A percentile compares a stretch with the other conserved stretches of the same genome.
phyloP scores from a whole-genome alignment of 2,329 filamentous ascomycete species.

The Zalaria obscura region DNA sequence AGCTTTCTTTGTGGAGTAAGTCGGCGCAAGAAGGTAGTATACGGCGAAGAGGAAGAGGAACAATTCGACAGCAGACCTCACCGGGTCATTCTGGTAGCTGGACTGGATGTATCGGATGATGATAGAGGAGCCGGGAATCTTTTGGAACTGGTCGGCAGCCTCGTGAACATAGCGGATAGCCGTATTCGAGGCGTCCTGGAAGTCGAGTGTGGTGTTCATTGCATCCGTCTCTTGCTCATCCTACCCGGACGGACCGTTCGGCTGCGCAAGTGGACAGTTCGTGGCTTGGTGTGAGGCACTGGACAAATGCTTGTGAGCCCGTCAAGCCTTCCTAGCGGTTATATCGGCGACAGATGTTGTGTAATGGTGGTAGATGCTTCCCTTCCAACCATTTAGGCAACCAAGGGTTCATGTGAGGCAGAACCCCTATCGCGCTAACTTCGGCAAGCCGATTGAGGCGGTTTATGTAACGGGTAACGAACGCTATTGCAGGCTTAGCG shows the following conservation, averaged over 20 bases:
- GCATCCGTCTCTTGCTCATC: conserved; percentile 2
- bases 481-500: too few relatives aligned
- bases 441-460: too few relatives aligned
- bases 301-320: too few relatives aligned
- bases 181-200: conserved; percentile 4
- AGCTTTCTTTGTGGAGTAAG: conserved; percentile 81
- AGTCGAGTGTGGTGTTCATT: conserved; percentile 3
- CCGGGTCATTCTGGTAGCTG: conserved; percentile 93
- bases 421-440: too few relatives aligned
- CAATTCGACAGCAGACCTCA: conserved; percentile 84
- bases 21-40: conserved; percentile 78
- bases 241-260: background rate
- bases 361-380: too few relatives aligned
- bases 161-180: conserved; percentile 6
- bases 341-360: too few relatives aligned
- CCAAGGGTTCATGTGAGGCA: too few relatives aligned
- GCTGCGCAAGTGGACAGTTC: too few relatives aligned
- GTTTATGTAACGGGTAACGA: too few relatives aligned
- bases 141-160: conserved; percentile 52
- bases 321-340: conserved; percentile 35
- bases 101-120: conserved; percentile 90
- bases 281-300: too few relatives aligned
- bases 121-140: conserved; percentile 85
- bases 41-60: conserved; percentile 92
- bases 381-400: too few relatives aligned